Base-by-base conservation (phyloP, 345 rosid genomes). In the Salix suchowensis region DNA sequence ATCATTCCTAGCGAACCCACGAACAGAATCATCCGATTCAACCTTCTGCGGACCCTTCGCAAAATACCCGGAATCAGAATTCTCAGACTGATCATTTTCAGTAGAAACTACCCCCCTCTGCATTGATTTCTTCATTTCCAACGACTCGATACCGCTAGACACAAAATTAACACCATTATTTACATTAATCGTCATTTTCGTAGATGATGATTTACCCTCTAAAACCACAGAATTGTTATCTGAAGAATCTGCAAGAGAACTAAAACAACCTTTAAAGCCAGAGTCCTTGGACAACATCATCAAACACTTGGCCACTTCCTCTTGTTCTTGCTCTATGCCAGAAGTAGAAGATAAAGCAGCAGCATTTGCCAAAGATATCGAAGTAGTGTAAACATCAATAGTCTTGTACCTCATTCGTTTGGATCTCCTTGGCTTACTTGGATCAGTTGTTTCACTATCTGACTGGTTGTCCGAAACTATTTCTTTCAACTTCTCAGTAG, bases 241-340 rank as follows among this genome's bases (percentile, higher is more conserved):
- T 26, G 97, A 92, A 73, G 89, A 91, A 68, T 91, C 91, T 21
- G 86, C 91, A 75, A 80, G 64, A 4, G 85, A 92, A 79, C 81
- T 86, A 74, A 86, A 71, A 68, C 86, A 87, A 71, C 89, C 91
- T 82, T 80, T 87, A 68, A 85, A 82, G 76, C 84, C 79, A 61
- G 91, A 87, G 74, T 94, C 98, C 76, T 88, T 92, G 0, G 98
- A 94, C 71, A 94, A 67, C 98, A 90, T 86, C 96, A 94, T 92
- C 84, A 94, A 73, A 82, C 94, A 87, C 88, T 73, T 81, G 23
- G 98, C 98, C 30, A 88, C 79, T 74, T 89, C 98, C 80, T 94
- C 92, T 67, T 89, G 96, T 15, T 92, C 97, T 34, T 86, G 89
- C 90, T 91, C 92, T 4, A 90, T 81, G 85, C 82, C 96, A 50